phyloP scores from a whole-genome alignment of 2,329 filamentous ascomycete species.

The Phyllosticta capitalensis region DNA sequence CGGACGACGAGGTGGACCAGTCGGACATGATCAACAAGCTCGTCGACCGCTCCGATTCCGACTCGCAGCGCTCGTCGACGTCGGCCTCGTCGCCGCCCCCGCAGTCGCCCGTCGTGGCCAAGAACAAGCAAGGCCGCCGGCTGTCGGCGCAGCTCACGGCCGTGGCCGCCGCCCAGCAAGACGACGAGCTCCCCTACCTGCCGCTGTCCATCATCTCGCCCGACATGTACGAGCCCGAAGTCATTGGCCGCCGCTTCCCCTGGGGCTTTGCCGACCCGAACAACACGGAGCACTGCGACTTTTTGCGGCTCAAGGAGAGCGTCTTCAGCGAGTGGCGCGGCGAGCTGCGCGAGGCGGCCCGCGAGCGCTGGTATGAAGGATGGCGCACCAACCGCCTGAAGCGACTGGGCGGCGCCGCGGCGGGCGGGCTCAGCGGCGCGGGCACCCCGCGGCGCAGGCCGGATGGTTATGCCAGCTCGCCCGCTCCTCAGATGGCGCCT shows the following conservation, averaged over 20 bases:
- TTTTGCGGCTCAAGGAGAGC: conserved; percentile 76
- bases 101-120: conserved; percentile 24
- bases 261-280: conserved; percentile 97
- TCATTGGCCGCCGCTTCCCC: conserved; percentile 79
- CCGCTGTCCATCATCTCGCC: conserved; percentile 92
- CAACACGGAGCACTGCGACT: conserved; percentile 87
- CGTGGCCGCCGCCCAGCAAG: conserved; percentile 17
- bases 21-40: conserved; percentile 29
- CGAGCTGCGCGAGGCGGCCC: conserved; percentile 81
- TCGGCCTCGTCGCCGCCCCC: conserved; percentile 25
- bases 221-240: conserved; percentile 73
- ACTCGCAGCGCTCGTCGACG: conserved; percentile 23
- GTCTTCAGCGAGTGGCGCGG: conserved; percentile 90
- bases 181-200: conserved; percentile 51
- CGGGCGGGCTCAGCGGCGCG: background rate
- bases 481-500: background rate
- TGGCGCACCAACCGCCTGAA: conserved; percentile 62
- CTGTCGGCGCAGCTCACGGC: conserved; percentile 24
- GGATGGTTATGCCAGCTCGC: conserved; percentile 2
- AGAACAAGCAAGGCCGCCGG: conserved; percentile 27
- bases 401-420: background rate
- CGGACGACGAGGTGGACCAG: conserved; percentile 20
- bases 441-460: conserved; percentile 3
- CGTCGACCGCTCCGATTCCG: conserved; percentile 28
- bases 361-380: conserved; percentile 89